Evolutionary conservation across 1,284 basidiomycete genomes (phyloP).

Genomic region (Microbotryum lychnidis-dioicae): DNA sequence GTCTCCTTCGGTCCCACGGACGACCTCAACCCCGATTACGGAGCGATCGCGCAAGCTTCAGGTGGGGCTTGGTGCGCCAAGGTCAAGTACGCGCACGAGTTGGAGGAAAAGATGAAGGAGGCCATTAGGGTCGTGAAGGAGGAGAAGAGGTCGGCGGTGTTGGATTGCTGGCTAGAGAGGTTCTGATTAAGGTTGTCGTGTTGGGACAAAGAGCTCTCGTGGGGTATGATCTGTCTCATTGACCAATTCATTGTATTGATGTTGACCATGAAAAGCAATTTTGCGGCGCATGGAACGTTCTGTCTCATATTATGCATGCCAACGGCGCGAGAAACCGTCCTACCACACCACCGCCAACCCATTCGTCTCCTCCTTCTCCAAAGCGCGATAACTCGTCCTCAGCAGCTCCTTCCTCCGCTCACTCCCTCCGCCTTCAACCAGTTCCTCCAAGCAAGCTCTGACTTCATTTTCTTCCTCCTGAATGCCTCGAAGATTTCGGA

Average conservation of each 20-base stretch:
- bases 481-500: constrained; percentile 10
- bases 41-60: constrained; percentile 50
- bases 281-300: no score
- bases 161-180: constrained; percentile 44
- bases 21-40: constrained; percentile 48
- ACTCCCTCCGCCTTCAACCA: constrained; percentile 41
- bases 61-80: constrained; percentile 57
- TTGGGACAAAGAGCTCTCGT: no score
- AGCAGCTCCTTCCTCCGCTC: constrained; percentile 51
- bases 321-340: background rate
- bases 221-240: no score
- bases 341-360: constrained; percentile 76
- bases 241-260: no score
- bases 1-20: constrained; percentile 58
- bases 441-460: constrained; percentile 45
- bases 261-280: no score
- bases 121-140: constrained; percentile 52
- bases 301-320: no score
- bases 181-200: constrained; percentile 6
- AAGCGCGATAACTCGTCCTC: constrained; percentile 73
- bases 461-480: constrained; percentile 46
- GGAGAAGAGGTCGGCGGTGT: constrained; percentile 54
- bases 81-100: constrained; percentile 41
- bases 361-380: constrained; percentile 71
- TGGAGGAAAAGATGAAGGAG: constrained; percentile 47